Percentiles rank a stretch among this genome's conserved stretches.
phyloP scores from a whole-genome alignment of 2,329 filamentous ascomycete species.

The Trichoderma harzianum region DNA sequence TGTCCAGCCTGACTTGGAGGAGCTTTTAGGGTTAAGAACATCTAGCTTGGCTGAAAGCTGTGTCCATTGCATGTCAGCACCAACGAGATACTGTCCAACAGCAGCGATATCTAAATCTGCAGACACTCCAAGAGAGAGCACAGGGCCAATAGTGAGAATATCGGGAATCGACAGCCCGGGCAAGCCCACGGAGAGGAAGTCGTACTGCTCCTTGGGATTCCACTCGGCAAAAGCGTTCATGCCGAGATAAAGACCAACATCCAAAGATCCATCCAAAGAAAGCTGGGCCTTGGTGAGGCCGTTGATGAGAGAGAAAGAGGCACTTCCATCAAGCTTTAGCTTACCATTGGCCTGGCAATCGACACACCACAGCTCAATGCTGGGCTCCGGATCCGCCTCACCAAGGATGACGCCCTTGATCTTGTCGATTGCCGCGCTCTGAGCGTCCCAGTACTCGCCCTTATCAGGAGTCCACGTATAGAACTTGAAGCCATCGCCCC shows the following conservation, averaged over 20 bases:
- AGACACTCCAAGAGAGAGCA: background rate
- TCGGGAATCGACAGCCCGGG: background rate
- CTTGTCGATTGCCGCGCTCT: background rate
- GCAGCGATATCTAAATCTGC: background rate
- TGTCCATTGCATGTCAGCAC: background rate
- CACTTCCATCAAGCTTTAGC: background rate
- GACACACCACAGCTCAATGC: constrained; percentile 6
- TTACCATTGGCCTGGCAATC: background rate
- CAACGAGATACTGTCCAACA: background rate
- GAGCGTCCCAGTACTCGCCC: background rate
- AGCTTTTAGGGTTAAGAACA: background rate
- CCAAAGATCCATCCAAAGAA: background rate
- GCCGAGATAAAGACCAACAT: background rate
- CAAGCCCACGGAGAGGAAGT: background rate
- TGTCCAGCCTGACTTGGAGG: background rate
- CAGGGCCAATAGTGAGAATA: background rate
- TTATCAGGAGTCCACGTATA: constrained; percentile 1
- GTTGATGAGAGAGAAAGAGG: background rate
- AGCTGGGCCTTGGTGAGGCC: constrained; percentile 3
- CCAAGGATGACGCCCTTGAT: background rate
- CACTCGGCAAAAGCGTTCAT: constrained; percentile 6
- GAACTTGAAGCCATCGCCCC: constrained; percentile 9
- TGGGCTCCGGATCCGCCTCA: background rate
- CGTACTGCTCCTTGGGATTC: background rate
- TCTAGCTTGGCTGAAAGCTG: background rate